Evolutionary conservation across 1,284 basidiomycete species (phyloP), one percentile per base, ranked within the genome.

Genomic region (Cutaneotrichosporon spelunceum): DNA sequence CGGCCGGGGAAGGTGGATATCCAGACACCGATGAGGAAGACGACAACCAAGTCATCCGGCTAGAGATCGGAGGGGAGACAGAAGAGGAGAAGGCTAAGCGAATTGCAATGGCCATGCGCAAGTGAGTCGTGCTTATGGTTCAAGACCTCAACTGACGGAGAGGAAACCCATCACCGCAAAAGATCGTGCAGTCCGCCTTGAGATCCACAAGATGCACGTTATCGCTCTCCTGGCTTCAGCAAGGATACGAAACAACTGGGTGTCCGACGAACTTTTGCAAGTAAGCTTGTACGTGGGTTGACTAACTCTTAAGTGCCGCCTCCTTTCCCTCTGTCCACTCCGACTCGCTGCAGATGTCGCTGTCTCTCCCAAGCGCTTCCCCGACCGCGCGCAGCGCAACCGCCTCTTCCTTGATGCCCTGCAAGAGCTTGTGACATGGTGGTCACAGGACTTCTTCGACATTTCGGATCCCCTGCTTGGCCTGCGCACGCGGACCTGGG

Each of bases 181-280:
- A 54, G 89, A 93, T 71, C 84, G 91, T 13, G 80, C 88, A 23
- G 75, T 87, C 13, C 84, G 92, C 24, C 85, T 93, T 47, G 84
- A 88, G 62, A 86, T 86, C 59, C 93, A 96, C 80, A 93, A 94
- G 78, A 81, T 91, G 14, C 93, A 97, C 71, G 90, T 90, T 2
- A 80, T 96, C 5, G 80, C 85, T 16, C 82, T 97, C 9, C 83
- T 98, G 2, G 85, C 86, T 4, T 91, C 89, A 71, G 88, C 89
- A 4, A 80, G 83, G 34, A 80, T 87, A 16, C 85, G 95, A 50
- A 98, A 99, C 75, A 82, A 81, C 58, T 94, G 90, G 89, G 76
- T 93, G 21, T 93, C 92, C 64, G 90, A 97, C 71, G 79, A 81
- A 1, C 80, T 92, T 3, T 82, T 99, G 13, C 91, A 95, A 71